These are phyloP conservation scores for Trichophyton mentagrophytes DNA, from an alignment of 2,329 filamentous ascomycete species.

Conservation along the genomic window DNA sequence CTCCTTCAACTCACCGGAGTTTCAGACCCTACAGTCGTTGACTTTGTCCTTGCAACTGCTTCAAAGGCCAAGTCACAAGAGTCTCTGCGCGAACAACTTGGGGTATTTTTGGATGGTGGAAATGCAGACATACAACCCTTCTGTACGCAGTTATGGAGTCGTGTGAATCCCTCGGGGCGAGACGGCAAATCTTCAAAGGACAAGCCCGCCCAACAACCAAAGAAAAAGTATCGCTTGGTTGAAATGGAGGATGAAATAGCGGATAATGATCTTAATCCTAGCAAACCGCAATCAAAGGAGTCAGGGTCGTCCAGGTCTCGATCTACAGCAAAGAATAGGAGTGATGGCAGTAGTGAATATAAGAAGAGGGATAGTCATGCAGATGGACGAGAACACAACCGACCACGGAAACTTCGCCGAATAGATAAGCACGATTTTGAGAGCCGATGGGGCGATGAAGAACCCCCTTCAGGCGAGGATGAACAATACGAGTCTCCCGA, in stretches of 20 bases:
- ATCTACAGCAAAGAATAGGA: constrained; percentile 8
- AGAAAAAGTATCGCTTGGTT: constrained; percentile 42
- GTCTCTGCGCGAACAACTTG: constrained; percentile 40
- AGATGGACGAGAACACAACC: constrained; percentile 27
- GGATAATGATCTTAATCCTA: constrained; percentile 19
- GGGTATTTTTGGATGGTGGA: constrained; percentile 39
- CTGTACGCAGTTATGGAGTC: constrained; percentile 35
- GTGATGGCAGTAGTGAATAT: constrained; percentile 27
- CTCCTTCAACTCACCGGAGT: constrained; percentile 42
- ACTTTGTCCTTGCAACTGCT: constrained; percentile 45
- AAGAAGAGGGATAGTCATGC: constrained; percentile 23
- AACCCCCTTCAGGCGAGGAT: constrained; percentile 29
- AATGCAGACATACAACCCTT: constrained; percentile 36
- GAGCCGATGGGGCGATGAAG: constrained; percentile 72
- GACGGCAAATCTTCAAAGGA: constrained; percentile 13
- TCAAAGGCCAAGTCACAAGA: constrained; percentile 37
- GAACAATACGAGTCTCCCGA: constrained; percentile 44
- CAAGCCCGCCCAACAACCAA: constrained; percentile 21
- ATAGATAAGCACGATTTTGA: constrained; percentile 49
- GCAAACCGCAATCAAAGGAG: neutral
- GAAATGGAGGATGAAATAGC: constrained; percentile 40
- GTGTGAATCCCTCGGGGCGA: constrained; percentile 17
- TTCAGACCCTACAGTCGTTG: constrained; percentile 43
- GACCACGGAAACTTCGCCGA: constrained; percentile 40
- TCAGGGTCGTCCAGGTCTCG: neutral